phyloP scores from a whole-genome alignment of 1,284 basidiomycete species.

The Termitomyces sp. region DNA sequence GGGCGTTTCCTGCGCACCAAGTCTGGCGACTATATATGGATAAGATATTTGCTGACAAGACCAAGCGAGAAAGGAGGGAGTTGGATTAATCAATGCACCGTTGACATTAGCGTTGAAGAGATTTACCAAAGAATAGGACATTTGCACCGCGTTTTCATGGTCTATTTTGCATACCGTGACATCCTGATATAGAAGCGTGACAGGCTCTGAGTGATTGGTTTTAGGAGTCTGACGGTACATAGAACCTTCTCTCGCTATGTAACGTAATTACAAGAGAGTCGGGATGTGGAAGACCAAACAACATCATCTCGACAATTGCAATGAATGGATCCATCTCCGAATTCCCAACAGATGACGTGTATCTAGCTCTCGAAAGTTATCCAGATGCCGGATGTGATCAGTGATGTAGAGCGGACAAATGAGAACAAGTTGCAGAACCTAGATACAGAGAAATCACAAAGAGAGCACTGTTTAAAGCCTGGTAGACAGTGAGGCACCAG shows the following conservation, averaged over 20 bases:
- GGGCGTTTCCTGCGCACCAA: neutral
- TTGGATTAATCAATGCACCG: neutral
- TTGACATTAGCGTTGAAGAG: neutral
- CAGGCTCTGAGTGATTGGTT: too few relatives aligned
- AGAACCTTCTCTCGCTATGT: too few relatives aligned
- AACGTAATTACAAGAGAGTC: too few relatives aligned
- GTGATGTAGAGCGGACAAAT: neutral
- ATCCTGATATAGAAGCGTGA: too few relatives aligned
- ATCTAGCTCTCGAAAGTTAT: neutral
- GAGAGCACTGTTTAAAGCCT: neutral
- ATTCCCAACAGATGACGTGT: neutral
- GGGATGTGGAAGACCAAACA: too few relatives aligned
- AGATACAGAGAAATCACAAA: conserved; percentile 3
- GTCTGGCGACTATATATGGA: neutral
- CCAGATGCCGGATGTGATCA: conserved; percentile 13
- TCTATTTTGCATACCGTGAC: too few relatives aligned
- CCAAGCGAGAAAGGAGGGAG: neutral
- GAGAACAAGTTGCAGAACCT: conserved; percentile 3
- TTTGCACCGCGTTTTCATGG: too few relatives aligned
- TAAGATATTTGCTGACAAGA: neutral
- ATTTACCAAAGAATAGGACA: too few relatives aligned
- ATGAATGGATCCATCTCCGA: too few relatives aligned
- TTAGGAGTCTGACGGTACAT: too few relatives aligned
- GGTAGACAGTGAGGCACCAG: conserved; percentile 4
- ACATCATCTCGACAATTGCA: too few relatives aligned